Evolutionary conservation across 805 yeast genomes (phyloP).

Genomic region (Torulaspora quercuum): DNA sequence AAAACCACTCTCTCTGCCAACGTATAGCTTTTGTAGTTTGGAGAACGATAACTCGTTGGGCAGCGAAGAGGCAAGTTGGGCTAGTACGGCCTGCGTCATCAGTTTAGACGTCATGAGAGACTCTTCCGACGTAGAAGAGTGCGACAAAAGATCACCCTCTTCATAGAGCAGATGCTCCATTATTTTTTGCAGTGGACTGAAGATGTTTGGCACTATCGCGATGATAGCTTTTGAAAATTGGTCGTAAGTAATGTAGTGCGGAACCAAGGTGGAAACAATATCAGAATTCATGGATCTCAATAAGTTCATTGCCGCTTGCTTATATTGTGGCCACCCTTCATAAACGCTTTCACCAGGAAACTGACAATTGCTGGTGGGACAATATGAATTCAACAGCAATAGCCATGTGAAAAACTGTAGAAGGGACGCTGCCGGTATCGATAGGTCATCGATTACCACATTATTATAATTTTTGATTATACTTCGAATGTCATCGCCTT

Average conservation of each 20-base stretch:
- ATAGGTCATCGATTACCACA: constrained; percentile 39
- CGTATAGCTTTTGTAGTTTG: constrained; percentile 57
- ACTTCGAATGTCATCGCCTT: constrained; percentile 15
- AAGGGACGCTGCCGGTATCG: constrained; percentile 42
- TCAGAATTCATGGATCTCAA: constrained; percentile 48
- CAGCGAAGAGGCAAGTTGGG: constrained; percentile 43
- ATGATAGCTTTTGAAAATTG: constrained; percentile 37
- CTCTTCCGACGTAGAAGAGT: constrained; percentile 7
- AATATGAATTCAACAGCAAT: constrained; percentile 43
- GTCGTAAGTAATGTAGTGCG: constrained; percentile 25
- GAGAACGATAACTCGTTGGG: constrained; percentile 43
- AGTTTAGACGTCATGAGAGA: constrained; percentile 17
- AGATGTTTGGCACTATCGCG: constrained; percentile 42
- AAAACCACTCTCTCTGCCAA: constrained; percentile 71
- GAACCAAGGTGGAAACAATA: constrained; percentile 29
- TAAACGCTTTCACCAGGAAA: constrained; percentile 26
- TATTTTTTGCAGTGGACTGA: constrained; percentile 44
- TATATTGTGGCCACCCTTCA: constrained; percentile 43
- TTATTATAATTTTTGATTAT: constrained; percentile 44
- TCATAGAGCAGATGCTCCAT: constrained; percentile 44
- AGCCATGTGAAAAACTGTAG: constrained; percentile 47
- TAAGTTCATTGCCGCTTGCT: constrained; percentile 43
- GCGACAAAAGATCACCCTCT: constrained; percentile 23
- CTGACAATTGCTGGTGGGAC: constrained; percentile 37
- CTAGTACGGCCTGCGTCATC: constrained; percentile 35